Conservation (phyloP, 176 grass and related monocot species). For the Carex littledalei region DNA sequence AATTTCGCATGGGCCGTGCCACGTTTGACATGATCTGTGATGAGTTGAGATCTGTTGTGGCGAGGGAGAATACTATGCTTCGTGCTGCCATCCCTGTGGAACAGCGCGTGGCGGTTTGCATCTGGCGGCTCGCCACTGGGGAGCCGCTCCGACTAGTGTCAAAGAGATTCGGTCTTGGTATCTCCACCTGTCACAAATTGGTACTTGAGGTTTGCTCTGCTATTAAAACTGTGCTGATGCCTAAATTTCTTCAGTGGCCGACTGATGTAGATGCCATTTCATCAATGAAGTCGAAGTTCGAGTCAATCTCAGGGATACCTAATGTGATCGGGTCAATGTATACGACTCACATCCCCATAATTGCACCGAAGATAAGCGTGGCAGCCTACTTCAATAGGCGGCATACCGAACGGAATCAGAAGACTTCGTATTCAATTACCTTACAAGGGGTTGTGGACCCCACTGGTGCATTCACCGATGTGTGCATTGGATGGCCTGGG, state of each 20-base stretch:
- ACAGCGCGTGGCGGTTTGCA: slow-evolving; percentile 90
- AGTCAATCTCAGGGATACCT: slow-evolving; percentile 39
- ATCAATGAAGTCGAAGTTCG: slow-evolving; percentile 41
- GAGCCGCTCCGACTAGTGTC: slow-evolving; percentile 93
- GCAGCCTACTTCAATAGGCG: slow-evolving; percentile 90
- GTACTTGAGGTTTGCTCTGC: slow-evolving; percentile 88
- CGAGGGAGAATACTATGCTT: slow-evolving; percentile 97
- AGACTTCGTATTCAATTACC: slow-evolving; percentile 96
- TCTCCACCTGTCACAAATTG: slow-evolving; percentile 97
- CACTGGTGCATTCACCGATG: slow-evolving; percentile 78
- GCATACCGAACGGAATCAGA: slow-evolving; percentile 96
- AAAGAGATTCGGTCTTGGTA: slow-evolving; percentile 92
- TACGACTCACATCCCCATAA: slow-evolving; percentile 94
- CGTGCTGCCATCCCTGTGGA: slow-evolving; percentile 83
- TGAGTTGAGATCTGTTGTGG: slow-evolving; percentile 57
- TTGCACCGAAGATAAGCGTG: slow-evolving; percentile 89
- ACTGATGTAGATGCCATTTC: slow-evolving; percentile 24
- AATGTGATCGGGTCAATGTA: slow-evolving; percentile 77
- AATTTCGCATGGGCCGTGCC: slow-evolving; percentile 64
- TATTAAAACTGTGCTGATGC: slow-evolving; percentile 84
- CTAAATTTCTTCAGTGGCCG: slow-evolving; percentile 84
- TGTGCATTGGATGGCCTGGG: slow-evolving; percentile 91
- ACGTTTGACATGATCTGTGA: slow-evolving; percentile 97
- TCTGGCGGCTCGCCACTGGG: slow-evolving; percentile 89
- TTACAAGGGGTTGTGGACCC: slow-evolving; percentile 77